Percentiles rank a stretch among this genome's conserved stretches.
Evolutionary conservation across 768 basidiomycete genomes (phyloP).

Genomic region (Rhodosporidiobolus odoratus): DNA sequence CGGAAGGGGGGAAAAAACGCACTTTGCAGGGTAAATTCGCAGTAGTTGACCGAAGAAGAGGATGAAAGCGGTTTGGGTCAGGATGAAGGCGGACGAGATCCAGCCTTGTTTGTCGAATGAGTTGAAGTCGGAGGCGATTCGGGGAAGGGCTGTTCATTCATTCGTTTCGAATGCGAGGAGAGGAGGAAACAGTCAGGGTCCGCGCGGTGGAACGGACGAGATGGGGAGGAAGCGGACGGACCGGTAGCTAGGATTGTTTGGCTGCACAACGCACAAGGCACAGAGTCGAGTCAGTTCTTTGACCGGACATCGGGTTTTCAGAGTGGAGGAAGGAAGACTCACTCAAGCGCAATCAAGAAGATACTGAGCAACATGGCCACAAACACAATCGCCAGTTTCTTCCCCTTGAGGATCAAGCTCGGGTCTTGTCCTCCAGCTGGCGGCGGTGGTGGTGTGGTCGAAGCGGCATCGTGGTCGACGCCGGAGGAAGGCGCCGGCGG

Average conservation of each 20-base stretch:
- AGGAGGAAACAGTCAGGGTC: no score
- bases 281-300: neutral
- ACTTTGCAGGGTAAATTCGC: constrained; percentile 46
- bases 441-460: no score
- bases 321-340: neutral
- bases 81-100: constrained; percentile 42
- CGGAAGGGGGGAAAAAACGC: constrained; percentile 40
- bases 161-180: neutral
- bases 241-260: constrained; percentile 45
- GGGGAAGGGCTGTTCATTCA: neutral
- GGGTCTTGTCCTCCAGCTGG: no score
- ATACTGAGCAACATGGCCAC: constrained; percentile 20
- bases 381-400: constrained; percentile 38
- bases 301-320: no score
- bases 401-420: neutral
- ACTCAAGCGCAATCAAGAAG: constrained; percentile 31
- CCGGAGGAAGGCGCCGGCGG: no score
- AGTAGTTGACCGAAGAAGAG: constrained; percentile 45
- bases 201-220: no score
- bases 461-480: no score
- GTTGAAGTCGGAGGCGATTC: constrained; percentile 45
- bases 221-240: neutral
- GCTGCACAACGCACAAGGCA: neutral
- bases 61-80: constrained; percentile 43
- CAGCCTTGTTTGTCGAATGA: constrained; percentile 44